Conservation (phyloP, 768 basidiomycete species). For the Serpula lacrymans region DNA sequence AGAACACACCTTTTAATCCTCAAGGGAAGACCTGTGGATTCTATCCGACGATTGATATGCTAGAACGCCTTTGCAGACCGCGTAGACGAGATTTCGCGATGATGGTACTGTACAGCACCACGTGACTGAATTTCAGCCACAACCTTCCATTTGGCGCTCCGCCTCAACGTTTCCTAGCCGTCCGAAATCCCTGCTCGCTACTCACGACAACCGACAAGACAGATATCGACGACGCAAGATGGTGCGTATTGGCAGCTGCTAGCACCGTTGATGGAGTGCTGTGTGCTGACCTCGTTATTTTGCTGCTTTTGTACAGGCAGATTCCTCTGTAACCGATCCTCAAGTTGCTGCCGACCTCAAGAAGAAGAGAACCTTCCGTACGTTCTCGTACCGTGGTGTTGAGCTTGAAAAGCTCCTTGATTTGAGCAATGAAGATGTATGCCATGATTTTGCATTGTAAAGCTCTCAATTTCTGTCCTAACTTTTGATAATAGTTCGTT, state of each 20-base stretch:
- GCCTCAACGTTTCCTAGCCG: slow-evolving; percentile 9
- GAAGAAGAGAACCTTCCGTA: slow-evolving; percentile 98
- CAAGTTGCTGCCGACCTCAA: slow-evolving; percentile 93
- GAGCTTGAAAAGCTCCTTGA: slow-evolving; percentile 99
- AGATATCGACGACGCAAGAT: slow-evolving; percentile 28
- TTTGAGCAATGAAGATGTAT: slow-evolving; percentile 90
- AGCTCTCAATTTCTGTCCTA: neutral
- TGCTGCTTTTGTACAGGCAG: slow-evolving; percentile 54
- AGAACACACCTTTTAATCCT: slow-evolving; percentile 73
- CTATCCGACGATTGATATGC: slow-evolving; percentile 62
- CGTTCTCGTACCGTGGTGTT: slow-evolving; percentile 97
- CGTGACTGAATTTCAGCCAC: slow-evolving; percentile 41
- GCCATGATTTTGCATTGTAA: slow-evolving; percentile 20
- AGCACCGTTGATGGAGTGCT: neutral
- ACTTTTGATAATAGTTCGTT: slow-evolving; percentile 52
- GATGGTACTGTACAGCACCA: slow-evolving; percentile 62
- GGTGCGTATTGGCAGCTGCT: slow-evolving; percentile 17
- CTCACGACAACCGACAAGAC: slow-evolving; percentile 25
- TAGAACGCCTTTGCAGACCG: slow-evolving; percentile 14
- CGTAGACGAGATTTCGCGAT: slow-evolving; percentile 9
- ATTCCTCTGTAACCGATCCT: slow-evolving; percentile 84
- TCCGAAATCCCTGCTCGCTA: slow-evolving; percentile 7
- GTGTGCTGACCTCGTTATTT: neutral
- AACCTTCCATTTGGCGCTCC: slow-evolving; percentile 31
- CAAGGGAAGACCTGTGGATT: slow-evolving; percentile 91